Conservation (phyloP, 2,329 filamentous ascomycete species). For the Colletotrichum gloeosporioides region DNA sequence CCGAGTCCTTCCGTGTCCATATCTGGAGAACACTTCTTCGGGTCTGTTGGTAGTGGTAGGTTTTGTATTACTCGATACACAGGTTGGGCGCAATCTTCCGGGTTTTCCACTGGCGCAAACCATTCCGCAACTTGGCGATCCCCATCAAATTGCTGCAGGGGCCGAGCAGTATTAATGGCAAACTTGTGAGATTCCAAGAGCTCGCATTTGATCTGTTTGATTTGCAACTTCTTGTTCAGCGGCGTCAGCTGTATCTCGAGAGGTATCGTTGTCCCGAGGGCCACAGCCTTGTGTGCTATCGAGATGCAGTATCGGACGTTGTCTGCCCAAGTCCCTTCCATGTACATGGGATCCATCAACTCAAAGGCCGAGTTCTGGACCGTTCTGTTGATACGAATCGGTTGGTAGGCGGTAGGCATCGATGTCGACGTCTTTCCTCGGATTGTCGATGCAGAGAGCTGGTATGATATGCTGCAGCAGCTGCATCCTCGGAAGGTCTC, state of each 20-base stretch:
- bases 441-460: slow-evolving; percentile 1
- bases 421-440: background rate
- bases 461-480: slow-evolving; percentile 5
- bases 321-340: background rate
- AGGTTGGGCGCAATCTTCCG: background rate
- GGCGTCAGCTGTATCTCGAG: background rate
- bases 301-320: background rate
- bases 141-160: background rate
- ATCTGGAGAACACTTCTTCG: background rate
- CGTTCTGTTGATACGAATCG: slow-evolving; percentile 1
- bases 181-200: background rate
- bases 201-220: background rate
- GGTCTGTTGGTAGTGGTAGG: background rate
- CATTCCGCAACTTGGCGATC: background rate
- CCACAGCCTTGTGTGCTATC: background rate
- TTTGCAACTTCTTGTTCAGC: background rate
- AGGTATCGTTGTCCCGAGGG: background rate
- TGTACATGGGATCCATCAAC: slow-evolving; percentile 2
- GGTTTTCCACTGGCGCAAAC: background rate
- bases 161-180: background rate
- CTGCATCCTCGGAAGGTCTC: slow-evolving; percentile 1
- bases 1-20: background rate
- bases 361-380: background rate
- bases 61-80: background rate
- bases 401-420: background rate